These are phyloP conservation scores for Plectranthus barbatus DNA, from an alignment of 257 asterid genomes.

Conservation along the genomic window DNA sequence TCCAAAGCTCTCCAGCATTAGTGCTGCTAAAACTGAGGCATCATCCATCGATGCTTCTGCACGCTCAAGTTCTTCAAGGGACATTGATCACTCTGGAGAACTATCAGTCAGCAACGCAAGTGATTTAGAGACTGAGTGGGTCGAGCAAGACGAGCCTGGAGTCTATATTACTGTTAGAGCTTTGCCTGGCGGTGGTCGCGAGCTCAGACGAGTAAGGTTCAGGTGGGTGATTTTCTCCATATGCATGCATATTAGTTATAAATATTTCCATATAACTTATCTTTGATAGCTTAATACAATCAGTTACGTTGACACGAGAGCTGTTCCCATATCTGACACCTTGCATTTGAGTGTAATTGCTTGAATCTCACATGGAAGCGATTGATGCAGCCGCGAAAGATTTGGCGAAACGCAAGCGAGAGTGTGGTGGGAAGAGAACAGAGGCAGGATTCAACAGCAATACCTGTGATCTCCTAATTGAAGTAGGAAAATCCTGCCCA, in stretches of 20 bases:
- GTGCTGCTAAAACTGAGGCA: conserved; percentile 62
- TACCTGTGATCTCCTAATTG: conserved; percentile 57
- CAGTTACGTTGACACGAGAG: neutral
- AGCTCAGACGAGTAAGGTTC: conserved; percentile 92
- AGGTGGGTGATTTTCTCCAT: conserved; percentile 44
- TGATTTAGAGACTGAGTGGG: conserved; percentile 90
- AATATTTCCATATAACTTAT: neutral
- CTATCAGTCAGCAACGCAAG: conserved; percentile 90
- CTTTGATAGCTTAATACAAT: too few species aligned
- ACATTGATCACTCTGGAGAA: conserved; percentile 89
- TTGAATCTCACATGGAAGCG: conserved; percentile 5
- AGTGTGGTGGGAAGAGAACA: conserved; percentile 94
- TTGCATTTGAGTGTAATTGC: neutral
- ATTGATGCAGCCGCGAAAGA: conserved; percentile 72
- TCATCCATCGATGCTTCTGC: conserved; percentile 79
- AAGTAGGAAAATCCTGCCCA: too few species aligned
- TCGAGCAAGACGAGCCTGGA: conserved; percentile 96
- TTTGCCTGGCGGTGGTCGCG: conserved; percentile 75
- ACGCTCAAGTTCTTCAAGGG: conserved; percentile 70
- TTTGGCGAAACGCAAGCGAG: conserved; percentile 94
- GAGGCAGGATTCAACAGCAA: conserved; percentile 82
- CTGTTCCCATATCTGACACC: neutral
- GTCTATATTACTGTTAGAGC: conserved; percentile 85
- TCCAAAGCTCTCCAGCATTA: conserved; percentile 76
- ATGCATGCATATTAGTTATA: neutral